A percentile compares a stretch with the other conserved stretches of the same genome.
Evolutionary conservation across 139 green algal genomes (phyloP).

Genomic region (Eudorina sp.): DNA sequence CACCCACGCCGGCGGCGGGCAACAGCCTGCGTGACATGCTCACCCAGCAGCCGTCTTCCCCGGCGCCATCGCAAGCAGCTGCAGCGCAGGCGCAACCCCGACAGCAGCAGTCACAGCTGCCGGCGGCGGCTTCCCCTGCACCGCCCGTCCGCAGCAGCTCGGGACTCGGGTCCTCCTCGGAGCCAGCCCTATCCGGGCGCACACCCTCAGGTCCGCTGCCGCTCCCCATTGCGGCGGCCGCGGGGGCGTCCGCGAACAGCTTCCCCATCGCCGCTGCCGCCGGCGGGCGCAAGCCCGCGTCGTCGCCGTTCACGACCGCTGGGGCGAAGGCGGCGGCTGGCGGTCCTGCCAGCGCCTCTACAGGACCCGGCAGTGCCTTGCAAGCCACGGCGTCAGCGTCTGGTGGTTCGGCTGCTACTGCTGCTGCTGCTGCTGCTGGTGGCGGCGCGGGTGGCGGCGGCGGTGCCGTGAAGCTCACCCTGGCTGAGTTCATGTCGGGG

Average conservation of each 20-base stretch:
- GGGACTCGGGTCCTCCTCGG: neutral
- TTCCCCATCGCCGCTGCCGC: conserved; percentile 21
- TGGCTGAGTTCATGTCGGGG: conserved; percentile 45
- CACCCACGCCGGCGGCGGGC: neutral
- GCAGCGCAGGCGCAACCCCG: too few species aligned
- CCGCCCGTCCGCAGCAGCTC: neutral
- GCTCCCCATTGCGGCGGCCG: neutral
- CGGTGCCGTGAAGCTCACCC: conserved; percentile 34
- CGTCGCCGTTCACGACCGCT: neutral
- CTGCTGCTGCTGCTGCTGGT: neutral
- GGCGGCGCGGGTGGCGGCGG: neutral
- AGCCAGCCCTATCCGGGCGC: neutral
- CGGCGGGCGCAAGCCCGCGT: neutral
- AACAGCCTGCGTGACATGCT: conserved; percentile 34
- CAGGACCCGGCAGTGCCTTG: neutral
- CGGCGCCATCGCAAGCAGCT: neutral
- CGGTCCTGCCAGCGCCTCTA: neutral
- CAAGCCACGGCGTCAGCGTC: neutral
- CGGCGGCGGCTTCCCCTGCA: neutral
- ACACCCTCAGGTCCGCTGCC: conserved; percentile 16
- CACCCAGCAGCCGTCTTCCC: neutral
- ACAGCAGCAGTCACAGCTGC: neutral
- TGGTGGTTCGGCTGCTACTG: neutral
- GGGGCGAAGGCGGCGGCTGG: neutral
- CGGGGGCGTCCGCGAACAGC: neutral